A percentile compares a stretch with the other conserved stretches of the same genome.
Conservation (phyloP, 2,329 filamentous ascomycete genomes). For the Juglanconis oblonga region DNA sequence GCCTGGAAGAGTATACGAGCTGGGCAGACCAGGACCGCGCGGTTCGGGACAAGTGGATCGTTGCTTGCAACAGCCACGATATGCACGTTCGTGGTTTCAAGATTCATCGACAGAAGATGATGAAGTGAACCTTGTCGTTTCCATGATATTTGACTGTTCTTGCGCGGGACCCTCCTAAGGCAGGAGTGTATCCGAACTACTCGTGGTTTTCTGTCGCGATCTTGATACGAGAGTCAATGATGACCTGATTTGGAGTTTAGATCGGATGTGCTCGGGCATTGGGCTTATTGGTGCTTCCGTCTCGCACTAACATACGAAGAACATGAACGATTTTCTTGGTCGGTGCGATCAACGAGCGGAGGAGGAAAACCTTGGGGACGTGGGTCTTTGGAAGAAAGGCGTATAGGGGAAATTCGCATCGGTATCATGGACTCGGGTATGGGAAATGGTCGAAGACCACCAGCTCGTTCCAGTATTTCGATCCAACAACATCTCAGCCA, state of each 20-base stretch:
- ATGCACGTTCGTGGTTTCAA: conserved; percentile 57
- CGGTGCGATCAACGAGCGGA: too few relatives aligned
- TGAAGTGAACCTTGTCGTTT: conserved; percentile 29
- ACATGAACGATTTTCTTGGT: too few relatives aligned
- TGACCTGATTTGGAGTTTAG: not conserved
- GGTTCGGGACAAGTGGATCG: conserved; percentile 59
- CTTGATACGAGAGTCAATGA: not conserved
- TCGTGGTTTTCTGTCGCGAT: not conserved
- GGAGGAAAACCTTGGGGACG: too few relatives aligned
- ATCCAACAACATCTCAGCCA: not conserved
- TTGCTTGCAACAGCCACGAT: conserved; percentile 59
- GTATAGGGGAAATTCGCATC: not conserved
- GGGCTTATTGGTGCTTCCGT: not conserved
- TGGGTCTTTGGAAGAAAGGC: not conserved
- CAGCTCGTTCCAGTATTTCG: not conserved
- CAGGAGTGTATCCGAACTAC: not conserved
- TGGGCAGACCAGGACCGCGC: conserved; percentile 63
- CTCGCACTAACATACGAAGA: too few relatives aligned
- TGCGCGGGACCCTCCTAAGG: not conserved
- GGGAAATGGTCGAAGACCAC: not conserved
- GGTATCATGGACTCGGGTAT: not conserved
- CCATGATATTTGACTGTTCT: not conserved
- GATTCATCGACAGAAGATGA: conserved; percentile 41
- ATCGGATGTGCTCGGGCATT: too few relatives aligned
- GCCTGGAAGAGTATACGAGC: conserved; percentile 55